Evolutionary conservation across 768 basidiomycete species (phyloP).

Genomic region (Leucosporidium yakuticum): DNA sequence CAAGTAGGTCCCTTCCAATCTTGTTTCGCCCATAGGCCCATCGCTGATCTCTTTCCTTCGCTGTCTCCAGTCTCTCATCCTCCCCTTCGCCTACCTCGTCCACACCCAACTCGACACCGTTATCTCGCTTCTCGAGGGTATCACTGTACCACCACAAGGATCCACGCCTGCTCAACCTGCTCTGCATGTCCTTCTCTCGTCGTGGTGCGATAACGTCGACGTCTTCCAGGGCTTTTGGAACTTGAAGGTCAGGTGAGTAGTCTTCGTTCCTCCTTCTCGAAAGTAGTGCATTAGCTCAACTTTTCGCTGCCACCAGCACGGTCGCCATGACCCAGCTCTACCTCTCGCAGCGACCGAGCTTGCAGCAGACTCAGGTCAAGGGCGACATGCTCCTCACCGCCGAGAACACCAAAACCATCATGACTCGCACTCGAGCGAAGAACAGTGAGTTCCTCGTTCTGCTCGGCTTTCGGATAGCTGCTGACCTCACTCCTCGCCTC

Average conservation of each 20-base stretch:
- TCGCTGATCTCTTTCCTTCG: not conserved
- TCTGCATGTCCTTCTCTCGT: conserved; percentile 81
- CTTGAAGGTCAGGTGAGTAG: conserved; percentile 58
- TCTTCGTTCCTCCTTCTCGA: not conserved
- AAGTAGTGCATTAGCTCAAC: not conserved
- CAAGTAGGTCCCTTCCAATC: conserved; percentile 53
- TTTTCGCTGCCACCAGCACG: conserved; percentile 48
- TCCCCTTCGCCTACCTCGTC: conserved; percentile 91
- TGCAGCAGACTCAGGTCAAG: conserved; percentile 70
- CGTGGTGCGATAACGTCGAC: conserved; percentile 92
- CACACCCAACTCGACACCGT: conserved; percentile 77
- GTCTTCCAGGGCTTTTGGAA: conserved; percentile 93
- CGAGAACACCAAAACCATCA: conserved; percentile 78
- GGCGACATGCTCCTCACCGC: conserved; percentile 83
- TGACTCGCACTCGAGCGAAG: conserved; percentile 89
- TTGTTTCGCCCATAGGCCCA: not conserved
- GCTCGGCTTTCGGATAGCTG: too few relatives aligned
- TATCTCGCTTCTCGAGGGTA: conserved; percentile 66
- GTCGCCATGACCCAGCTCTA: conserved; percentile 68
- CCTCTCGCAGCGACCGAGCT: conserved; percentile 56
- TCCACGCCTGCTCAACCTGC: conserved; percentile 40
- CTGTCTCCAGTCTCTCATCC: conserved; percentile 62
- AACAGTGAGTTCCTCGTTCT: conserved; percentile 54
- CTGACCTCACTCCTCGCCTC: conserved; percentile 7
- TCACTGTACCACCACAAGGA: conserved; percentile 44